Base-by-base conservation (phyloP, 2,329 filamentous ascomycete species). In the Myriosclerotinia scirpicola region DNA sequence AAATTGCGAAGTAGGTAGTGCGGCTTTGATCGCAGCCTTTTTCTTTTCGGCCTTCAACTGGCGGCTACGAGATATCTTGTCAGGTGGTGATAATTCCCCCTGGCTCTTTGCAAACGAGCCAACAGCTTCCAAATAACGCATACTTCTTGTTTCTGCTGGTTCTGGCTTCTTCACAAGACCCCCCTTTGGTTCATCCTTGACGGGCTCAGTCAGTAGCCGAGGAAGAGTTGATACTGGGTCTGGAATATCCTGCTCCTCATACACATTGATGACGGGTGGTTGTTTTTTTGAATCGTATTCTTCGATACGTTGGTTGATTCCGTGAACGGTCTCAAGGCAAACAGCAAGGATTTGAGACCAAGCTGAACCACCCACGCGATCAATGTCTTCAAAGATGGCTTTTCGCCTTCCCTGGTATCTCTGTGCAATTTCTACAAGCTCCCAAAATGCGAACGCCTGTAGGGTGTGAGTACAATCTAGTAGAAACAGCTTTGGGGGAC, bases 401-500 rank as follows among this genome's bases (percentile, higher is more conserved):
- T 90, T 91, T 63, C 94, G 86, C 40, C 74, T 87, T n/a, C 87
- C 83, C 20, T 88, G 83, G 69, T 90, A 93, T 64, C 87, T 84
- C 66, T 90, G 85, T 48, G 91, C 88, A 72, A 97, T 96, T 66
- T 91, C 83, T 40, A 87, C 87, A 38, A 97, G 81, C 75, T 98
- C 94, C 93, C 93, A 97, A 78, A 96, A 90, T 20, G 94, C 93
- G 77, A 96, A 96, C 0, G 87, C 85, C 84, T 91, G 1, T 30
- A n/a, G 52, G 26, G 26, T 55, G 75, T 68, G 76, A 73, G 44
- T 36, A 48, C 3, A 44, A 44, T 38, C 20, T 50, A 53, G 52
- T 50, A 44, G n/a, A 50, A 52, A 7, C 14, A 12, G 22, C 17
- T 22, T 26, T 8, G 40, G n/a, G 38, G 17, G 14, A 76, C 82